Conservation (phyloP, 2,329 filamentous ascomycete genomes). For the Venturia carpophila region DNA sequence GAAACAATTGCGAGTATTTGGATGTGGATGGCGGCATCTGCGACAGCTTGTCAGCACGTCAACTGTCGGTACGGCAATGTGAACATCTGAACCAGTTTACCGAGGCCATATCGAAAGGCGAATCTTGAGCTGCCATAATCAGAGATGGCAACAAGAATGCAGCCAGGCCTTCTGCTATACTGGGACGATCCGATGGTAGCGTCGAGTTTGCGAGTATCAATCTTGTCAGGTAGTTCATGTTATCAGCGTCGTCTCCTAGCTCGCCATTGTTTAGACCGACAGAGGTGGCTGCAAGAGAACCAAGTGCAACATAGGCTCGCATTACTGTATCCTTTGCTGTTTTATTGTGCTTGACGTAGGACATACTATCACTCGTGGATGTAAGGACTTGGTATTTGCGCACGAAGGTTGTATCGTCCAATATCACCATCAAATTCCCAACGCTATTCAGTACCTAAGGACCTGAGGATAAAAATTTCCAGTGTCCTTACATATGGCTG, state of each 20-base stretch:
- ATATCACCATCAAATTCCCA: background rate
- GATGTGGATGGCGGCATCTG: background rate
- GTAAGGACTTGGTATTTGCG: background rate
- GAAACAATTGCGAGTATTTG: background rate
- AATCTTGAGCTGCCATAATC: constrained; percentile 4
- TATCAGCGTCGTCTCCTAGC: background rate
- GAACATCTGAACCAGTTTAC: background rate
- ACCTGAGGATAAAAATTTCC: background rate
- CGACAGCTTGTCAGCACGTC: background rate
- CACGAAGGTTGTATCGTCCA: background rate
- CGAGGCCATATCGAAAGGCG: background rate
- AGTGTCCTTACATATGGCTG: background rate
- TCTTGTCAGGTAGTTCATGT: constrained; percentile 1
- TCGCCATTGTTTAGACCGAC: background rate
- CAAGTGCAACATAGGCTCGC: background rate
- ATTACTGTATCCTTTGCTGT: background rate
- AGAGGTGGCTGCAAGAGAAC: background rate
- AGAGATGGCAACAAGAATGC: background rate
- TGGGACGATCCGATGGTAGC: background rate
- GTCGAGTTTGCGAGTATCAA: background rate
- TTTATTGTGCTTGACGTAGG: background rate
- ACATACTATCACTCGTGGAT: background rate
- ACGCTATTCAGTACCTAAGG: background rate
- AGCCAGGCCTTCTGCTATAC: constrained; percentile 4
- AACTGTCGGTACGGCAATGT: background rate